Conservation (phyloP, 768 basidiomycete species). For the Mycena alexandri region DNA sequence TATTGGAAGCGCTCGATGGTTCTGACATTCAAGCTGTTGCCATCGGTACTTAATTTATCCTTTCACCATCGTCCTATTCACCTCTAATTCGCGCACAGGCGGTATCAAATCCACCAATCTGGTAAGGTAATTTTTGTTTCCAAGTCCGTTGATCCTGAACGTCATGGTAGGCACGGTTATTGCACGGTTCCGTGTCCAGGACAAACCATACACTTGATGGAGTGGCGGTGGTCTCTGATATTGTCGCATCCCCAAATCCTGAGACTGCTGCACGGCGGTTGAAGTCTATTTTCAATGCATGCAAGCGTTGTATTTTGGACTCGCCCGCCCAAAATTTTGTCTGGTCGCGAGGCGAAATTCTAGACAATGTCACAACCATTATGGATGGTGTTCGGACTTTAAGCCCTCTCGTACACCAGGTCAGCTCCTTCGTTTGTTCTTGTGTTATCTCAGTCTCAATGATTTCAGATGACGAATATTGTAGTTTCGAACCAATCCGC, state of each 20-base stretch:
- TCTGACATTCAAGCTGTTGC: constrained; percentile 80
- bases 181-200: constrained; percentile 77
- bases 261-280: constrained; percentile 57
- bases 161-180: constrained; percentile 25
- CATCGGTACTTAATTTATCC: constrained; percentile 71
- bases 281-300: constrained; percentile 39
- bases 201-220: constrained; percentile 77
- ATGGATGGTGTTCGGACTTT: constrained; percentile 63
- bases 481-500: constrained; percentile 93
- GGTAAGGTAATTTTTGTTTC: constrained; percentile 48
- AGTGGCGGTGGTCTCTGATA: constrained; percentile 90
- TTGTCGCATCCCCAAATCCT: constrained; percentile 76
- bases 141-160: constrained; percentile 52
- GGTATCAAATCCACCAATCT: constrained; percentile 88
- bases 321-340: not conserved
- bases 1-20: constrained; percentile 76
- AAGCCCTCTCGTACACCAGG: constrained; percentile 88
- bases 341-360: constrained; percentile 52
- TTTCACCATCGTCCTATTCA: not conserved
- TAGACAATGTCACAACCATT: constrained; percentile 60
- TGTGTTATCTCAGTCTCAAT: not conserved
- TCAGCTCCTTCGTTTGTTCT: constrained; percentile 39
- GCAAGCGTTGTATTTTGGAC: constrained; percentile 8
- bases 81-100: constrained; percentile 59
- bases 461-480: constrained; percentile 83